A percentile compares a stretch with the other conserved stretches of the same genome.
Conservation (phyloP, 164 flowering plant genomes). For the Nelumbo lutea region DNA sequence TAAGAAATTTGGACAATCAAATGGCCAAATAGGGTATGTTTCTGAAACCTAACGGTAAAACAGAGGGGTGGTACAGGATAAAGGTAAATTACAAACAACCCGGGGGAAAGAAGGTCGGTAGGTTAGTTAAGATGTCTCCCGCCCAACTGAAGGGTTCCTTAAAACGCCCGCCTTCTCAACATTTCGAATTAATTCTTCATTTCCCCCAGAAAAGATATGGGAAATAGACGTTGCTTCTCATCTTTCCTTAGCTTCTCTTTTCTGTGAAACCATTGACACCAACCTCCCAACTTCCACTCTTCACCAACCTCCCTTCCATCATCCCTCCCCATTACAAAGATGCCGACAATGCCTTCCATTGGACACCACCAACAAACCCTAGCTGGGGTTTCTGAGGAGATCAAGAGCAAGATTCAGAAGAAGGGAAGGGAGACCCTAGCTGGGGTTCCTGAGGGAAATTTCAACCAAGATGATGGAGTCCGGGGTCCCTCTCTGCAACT, state of each 20-base stretch:
- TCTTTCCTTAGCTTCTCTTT: slow-evolving; percentile 24
- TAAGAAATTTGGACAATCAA: too few species aligned
- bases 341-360: slow-evolving; percentile 12
- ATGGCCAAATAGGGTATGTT: too few species aligned
- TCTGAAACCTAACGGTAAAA: too few species aligned
- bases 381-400: slow-evolving; percentile 7
- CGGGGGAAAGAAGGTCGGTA: neutral
- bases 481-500: slow-evolving; percentile 58
- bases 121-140: slow-evolving; percentile 40
- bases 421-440: neutral
- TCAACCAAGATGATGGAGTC: slow-evolving; percentile 65
- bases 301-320: slow-evolving; percentile 26
- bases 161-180: slow-evolving; percentile 36
- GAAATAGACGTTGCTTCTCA: slow-evolving; percentile 47
- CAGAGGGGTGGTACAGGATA: too few species aligned
- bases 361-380: slow-evolving; percentile 13
- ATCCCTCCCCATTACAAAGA: slow-evolving; percentile 28
- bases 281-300: slow-evolving; percentile 51
- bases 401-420: slow-evolving; percentile 5
- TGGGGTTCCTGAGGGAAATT: neutral
- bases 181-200: slow-evolving; percentile 17
- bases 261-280: slow-evolving; percentile 32
- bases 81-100: too few species aligned
- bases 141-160: slow-evolving; percentile 58
- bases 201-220: slow-evolving; percentile 1